Conservation (phyloP, 352 stramenopile genomes). For the Pythium periplocum region DNA sequence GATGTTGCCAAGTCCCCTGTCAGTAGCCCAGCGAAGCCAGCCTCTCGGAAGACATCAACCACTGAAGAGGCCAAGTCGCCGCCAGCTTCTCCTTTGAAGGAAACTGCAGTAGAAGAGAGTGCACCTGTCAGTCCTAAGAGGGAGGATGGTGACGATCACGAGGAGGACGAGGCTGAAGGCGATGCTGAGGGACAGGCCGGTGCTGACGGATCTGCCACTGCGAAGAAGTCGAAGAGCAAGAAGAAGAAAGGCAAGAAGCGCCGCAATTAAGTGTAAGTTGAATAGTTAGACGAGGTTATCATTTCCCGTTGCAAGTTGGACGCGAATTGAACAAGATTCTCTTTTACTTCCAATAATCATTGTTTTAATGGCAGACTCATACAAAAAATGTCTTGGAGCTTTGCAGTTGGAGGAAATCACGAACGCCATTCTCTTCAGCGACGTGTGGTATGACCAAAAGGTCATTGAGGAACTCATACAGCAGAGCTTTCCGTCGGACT, state of each 20-base stretch:
- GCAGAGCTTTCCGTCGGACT: constrained; percentile 33
- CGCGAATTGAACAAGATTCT: too few species aligned
- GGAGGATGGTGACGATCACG: constrained; percentile 1
- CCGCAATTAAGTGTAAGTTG: constrained; percentile 16
- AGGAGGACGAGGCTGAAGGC: constrained; percentile 9
- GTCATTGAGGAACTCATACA: constrained; percentile 56
- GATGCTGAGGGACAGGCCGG: constrained; percentile 13
- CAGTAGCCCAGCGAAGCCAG: constrained; percentile 18
- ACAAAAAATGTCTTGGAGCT: constrained; percentile 60
- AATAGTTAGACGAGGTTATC: background rate
- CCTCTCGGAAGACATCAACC: constrained; percentile 20
- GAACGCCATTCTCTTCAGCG: constrained; percentile 43
- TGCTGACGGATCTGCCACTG: constrained; percentile 11
- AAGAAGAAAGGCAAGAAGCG: constrained; percentile 65
- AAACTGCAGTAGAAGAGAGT: too few species aligned
- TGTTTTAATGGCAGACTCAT: constrained; percentile 4
- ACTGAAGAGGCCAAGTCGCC: constrained; percentile 7
- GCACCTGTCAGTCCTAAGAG: constrained; percentile 10
- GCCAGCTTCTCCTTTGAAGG: too few species aligned
- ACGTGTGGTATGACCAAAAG: constrained; percentile 61
- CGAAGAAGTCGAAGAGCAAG: constrained; percentile 48
- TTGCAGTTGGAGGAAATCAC: constrained; percentile 61
- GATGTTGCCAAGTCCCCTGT: constrained; percentile 6
- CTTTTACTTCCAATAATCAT: too few species aligned
- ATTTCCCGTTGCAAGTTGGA: background rate